phyloP scores from a whole-genome alignment of 306 rosid genomes.

The Vigna unguiculata region DNA sequence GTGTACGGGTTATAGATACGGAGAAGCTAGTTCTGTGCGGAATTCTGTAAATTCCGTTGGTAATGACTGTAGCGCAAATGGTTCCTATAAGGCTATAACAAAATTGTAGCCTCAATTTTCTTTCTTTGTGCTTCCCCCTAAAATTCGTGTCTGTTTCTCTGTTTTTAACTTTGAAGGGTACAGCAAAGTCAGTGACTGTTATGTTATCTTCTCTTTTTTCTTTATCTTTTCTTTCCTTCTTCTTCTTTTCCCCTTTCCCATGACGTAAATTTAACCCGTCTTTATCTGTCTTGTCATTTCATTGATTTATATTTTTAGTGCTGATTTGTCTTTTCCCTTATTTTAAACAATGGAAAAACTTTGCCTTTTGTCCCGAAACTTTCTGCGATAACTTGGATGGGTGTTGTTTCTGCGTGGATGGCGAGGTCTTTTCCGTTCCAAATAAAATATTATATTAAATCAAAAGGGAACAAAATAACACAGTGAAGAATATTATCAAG shows the following conservation, averaged over 20 bases:
- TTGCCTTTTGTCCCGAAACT: conserved; percentile 37
- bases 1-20: conserved; percentile 48
- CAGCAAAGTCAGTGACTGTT: conserved; percentile 42
- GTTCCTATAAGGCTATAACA: conserved; percentile 39
- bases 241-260: not conserved
- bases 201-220: conserved; percentile 30
- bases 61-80: conserved; percentile 37
- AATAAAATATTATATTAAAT: not conserved
- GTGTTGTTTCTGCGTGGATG: not conserved
- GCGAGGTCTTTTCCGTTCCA: conserved; percentile 9
- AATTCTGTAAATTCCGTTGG: conserved; percentile 43
- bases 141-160: conserved; percentile 51
- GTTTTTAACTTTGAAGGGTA: conserved; percentile 39
- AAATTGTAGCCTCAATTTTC: conserved; percentile 39
- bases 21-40: conserved; percentile 41
- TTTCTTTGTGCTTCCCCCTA: conserved; percentile 24
- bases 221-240: conserved; percentile 4
- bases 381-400: conserved; percentile 29
- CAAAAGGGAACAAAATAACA: not conserved
- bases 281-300: conserved; percentile 38
- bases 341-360: conserved; percentile 36
- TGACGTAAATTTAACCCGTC: conserved; percentile 36
- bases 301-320: conserved; percentile 35
- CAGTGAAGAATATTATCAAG: not conserved
- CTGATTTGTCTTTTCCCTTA: conserved; percentile 44